Percentiles rank a stretch among this genome's conserved stretches.
These are phyloP conservation scores for Paramarasmius palmivorus DNA, from an alignment of 1,284 basidiomycete genomes.

Conservation along the genomic window DNA sequence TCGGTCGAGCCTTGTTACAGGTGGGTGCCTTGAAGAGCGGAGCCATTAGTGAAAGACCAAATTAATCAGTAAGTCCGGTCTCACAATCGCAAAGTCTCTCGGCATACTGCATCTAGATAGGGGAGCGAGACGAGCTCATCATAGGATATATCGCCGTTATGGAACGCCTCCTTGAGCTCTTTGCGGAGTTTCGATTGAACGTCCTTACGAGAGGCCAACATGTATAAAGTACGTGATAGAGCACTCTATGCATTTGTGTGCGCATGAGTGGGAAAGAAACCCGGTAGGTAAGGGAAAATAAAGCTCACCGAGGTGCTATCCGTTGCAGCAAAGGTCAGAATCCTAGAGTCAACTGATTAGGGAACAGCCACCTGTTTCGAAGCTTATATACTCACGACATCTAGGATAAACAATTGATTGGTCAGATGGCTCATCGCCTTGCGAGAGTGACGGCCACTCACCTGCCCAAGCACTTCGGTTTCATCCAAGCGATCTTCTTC, in stretches of 20 bases:
- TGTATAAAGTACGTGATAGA: constrained; percentile 22
- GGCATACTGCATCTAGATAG: constrained; percentile 34
- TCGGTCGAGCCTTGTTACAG: not conserved
- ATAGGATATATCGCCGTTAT: constrained; percentile 22
- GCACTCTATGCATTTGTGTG: constrained; percentile 18
- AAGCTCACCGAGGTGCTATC: constrained; percentile 27
- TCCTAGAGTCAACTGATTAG: constrained; percentile 16
- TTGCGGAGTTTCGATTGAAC: constrained; percentile 23
- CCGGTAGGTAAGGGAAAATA: not conserved
- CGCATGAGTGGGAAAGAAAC: too few species aligned
- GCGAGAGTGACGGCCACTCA: not conserved
- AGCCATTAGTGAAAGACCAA: constrained; percentile 14
- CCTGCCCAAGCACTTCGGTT: constrained; percentile 30
- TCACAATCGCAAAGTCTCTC: constrained; percentile 34
- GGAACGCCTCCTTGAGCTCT: constrained; percentile 21
- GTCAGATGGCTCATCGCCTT: not conserved
- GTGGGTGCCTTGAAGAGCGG: not conserved
- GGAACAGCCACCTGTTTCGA: not conserved
- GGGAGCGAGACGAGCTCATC: constrained; percentile 32
- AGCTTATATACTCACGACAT: constrained; percentile 12
- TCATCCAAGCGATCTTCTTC: constrained; percentile 32
- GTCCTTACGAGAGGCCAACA: constrained; percentile 22
- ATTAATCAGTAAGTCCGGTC: constrained; percentile 31
- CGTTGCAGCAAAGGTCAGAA: constrained; percentile 28
- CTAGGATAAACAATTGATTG: constrained; percentile 2